These are phyloP conservation scores for Potentilla sterilis DNA, from an alignment of 306 rosid species.

Conservation along the genomic window DNA sequence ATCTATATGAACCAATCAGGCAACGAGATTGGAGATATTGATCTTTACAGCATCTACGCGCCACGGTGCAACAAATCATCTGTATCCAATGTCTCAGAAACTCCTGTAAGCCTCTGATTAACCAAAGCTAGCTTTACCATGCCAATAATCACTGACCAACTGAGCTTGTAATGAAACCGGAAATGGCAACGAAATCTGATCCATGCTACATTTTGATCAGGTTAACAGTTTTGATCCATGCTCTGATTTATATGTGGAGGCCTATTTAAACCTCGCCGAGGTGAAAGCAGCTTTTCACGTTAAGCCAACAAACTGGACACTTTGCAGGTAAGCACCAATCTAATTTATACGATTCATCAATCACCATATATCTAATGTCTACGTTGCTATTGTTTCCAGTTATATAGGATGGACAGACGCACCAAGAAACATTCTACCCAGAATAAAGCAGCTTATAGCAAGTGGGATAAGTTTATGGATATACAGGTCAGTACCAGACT, in stretches of 20 bases:
- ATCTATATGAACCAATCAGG: neutral
- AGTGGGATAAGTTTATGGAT: slow-evolving; percentile 25
- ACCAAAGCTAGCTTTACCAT: neutral
- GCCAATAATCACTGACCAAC: neutral
- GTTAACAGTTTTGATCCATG: neutral
- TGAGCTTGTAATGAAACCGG: neutral
- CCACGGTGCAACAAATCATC: slow-evolving; percentile 30
- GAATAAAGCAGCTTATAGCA: slow-evolving; percentile 14
- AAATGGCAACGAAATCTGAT: neutral
- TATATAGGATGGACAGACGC: slow-evolving; percentile 21
- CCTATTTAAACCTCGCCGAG: neutral
- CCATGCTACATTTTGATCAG: neutral
- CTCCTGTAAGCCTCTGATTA: neutral
- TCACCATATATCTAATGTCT: neutral
- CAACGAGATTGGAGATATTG: slow-evolving; percentile 29
- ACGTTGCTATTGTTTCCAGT: neutral
- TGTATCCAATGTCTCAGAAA: neutral
- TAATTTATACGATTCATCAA: too few relatives aligned
- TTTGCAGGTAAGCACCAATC: neutral
- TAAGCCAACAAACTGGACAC: slow-evolving; percentile 21
- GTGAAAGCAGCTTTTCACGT: slow-evolving; percentile 57
- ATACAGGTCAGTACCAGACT: slow-evolving; percentile 18
- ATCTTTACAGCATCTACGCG: slow-evolving; percentile 46
- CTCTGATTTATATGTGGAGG: neutral
- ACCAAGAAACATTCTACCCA: slow-evolving; percentile 20